Base-by-base conservation (phyloP, 768 basidiomycete species). In the Cubamyces sp. region DNA sequence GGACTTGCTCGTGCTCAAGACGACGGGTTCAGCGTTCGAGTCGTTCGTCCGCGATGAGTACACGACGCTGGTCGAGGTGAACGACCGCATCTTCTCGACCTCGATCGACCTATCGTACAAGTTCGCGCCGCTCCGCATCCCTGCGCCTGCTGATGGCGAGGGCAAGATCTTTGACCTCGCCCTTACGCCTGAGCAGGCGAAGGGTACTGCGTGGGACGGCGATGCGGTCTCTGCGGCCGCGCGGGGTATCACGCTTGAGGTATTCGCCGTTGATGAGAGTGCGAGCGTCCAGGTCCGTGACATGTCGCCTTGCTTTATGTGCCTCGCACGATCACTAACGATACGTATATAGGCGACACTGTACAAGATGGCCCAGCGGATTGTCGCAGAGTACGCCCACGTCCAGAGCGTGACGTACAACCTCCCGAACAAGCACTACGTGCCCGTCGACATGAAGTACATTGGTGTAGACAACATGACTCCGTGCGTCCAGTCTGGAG, bases 391-490 rank as follows among this genome's bases (percentile, higher is more conserved):
- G 72, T 89, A 93, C 68, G 73, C 74, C 2, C 77, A 77, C 2
- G 79, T 97, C 14, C 71, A 80, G 45, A 74, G 74, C 2, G 88
- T 92, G 34, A 80, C 81, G 15, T 97, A 96, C 75, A 74, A 77
- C 45, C 81, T 97, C 3, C 96, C 96, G 1, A 98, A 98, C 80
- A 93, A 95, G 76, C 96, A 97, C 71, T 98, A 96, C 74, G 84
- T 97, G 67, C 91, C 92, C 0, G 92, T 95, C 49, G 86, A 92
- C 73, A 89, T 94, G 87, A 75, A 74, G 55, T 92, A 91, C 62
- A 76, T 90, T 46, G 85, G 84, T 2, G 71, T 90, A 9, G 89
- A 91, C 67, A 92, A 93, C 70, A 65, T 82, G 41, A 85, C 84
- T 2, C 86, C 87, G 87, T 89, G 8, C 43, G 57, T 62, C 15